Base-by-base conservation (phyloP, 148 eudicot species). In the Rhododendron ovatum region DNA sequence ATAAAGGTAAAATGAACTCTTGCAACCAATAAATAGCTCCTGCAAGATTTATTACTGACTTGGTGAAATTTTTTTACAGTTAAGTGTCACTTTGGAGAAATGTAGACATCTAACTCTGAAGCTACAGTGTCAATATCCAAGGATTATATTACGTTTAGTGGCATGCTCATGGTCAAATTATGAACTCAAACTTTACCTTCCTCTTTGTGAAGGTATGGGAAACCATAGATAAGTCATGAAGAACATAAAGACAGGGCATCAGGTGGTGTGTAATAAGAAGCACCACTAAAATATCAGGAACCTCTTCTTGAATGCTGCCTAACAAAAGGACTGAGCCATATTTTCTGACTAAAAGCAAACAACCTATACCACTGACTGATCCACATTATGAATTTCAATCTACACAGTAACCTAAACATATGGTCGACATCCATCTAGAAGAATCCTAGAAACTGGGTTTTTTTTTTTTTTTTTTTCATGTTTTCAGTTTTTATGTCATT, bases 331-430 rank as follows among this genome's bases (percentile, higher is more conserved):
- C 20, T 41, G 20, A 28, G 17, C 37, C 53, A 24, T 69, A 45
- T 48, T 76, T 83, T 39, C 59, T 22, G 45, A 35, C 78, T 80
- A 78, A n/a, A 30, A 51, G 86, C 86, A 80, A 86, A 50, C 57
- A 28, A 48, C 24, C 5, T 30, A 28, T 30, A 30, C 30, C 6
- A n/a, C 61, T 73, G 26, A 83, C 17, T 48, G 59, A 47, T 65
- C 78, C n/a, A 65, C n/a, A 67, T 67, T 69, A 67, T 65, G 41
- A 5, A 84, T 18, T 71, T 65, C 26, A 45, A 28, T 37, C 17
- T 83, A 24, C 10, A 47, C 3, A 26, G 33, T 67, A 41, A 18
- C 78, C 35, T 82, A 30, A 41, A 10, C 85, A 65, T 45, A 8
- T 22, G 41, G n/a, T 67, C 26, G 17, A 28, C 8, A 14, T 65